Conservation (phyloP, 352 stramenopile species). For the Globisporangium megalacanthum region DNA sequence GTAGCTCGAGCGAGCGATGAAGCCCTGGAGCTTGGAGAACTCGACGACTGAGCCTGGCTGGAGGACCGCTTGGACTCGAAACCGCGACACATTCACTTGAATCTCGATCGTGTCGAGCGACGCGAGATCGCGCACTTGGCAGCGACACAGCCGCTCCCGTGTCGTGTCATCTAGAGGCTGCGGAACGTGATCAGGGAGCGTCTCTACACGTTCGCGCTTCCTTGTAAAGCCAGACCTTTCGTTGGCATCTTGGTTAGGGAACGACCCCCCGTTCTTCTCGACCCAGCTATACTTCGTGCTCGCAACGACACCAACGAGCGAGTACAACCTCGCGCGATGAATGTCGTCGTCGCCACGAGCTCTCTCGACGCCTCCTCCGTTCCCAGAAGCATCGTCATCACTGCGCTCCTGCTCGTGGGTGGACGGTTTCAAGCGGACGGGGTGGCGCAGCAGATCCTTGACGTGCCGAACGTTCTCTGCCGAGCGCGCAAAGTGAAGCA, state of each 20-base stretch:
- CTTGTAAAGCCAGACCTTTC: background rate
- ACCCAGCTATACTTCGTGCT: constrained; percentile 30
- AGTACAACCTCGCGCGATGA: constrained; percentile 29
- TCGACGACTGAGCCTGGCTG: constrained; percentile 35
- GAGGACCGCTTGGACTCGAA: constrained; percentile 28
- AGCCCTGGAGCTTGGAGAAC: constrained; percentile 48
- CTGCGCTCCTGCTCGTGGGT: constrained; percentile 3
- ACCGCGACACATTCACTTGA: constrained; percentile 35
- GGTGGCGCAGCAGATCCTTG: constrained; percentile 18
- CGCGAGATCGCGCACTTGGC: constrained; percentile 37
- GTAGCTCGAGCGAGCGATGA: constrained; percentile 48
- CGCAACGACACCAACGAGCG: constrained; percentile 25
- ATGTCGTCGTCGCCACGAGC: constrained; percentile 14
- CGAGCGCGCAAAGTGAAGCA: constrained; percentile 17
- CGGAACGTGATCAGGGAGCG: background rate
- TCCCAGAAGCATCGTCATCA: background rate
- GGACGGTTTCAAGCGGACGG: constrained; percentile 4
- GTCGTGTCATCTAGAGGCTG: background rate
- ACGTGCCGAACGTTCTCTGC: constrained; percentile 22
- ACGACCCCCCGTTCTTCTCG: constrained; percentile 2
- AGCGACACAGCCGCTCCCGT: constrained; percentile 20
- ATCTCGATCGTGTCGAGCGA: constrained; percentile 43
- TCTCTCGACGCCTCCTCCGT: background rate
- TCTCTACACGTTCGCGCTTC: background rate
- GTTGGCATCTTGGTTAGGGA: constrained; percentile 12